These are phyloP conservation scores for Viridothelium virens DNA, from an alignment of 495 filamentous ascomycete genomes.

Conservation along the genomic window DNA sequence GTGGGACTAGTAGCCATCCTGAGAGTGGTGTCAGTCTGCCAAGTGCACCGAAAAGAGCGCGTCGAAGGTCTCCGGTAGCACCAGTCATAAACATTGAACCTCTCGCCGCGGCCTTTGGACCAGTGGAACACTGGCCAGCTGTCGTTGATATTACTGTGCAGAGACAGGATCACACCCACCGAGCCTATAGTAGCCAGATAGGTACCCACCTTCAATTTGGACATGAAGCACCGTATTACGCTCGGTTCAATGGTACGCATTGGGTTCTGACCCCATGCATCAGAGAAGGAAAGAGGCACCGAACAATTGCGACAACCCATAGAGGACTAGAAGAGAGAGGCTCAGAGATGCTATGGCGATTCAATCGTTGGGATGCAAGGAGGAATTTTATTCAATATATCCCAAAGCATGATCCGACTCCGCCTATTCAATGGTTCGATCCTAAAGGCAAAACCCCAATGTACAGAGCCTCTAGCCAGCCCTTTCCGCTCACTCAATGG, in stretches of 20 bases:
- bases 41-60: background rate
- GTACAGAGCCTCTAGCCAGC: background rate
- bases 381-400: background rate
- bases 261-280: background rate
- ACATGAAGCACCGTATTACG: background rate
- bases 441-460: constrained; percentile 1
- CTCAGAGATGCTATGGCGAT: background rate
- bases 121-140: background rate
- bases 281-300: background rate
- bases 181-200: background rate
- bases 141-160: background rate
- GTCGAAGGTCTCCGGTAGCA: background rate
- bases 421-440: background rate
- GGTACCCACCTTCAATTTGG: constrained; percentile 1
- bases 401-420: background rate
- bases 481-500: background rate
- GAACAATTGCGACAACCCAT: background rate
- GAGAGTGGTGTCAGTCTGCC: background rate
- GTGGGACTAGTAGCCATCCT: background rate
- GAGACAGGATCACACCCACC: background rate
- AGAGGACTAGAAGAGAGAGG: background rate
- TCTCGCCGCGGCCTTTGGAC: background rate
- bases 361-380: background rate
- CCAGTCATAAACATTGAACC: background rate
- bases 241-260: background rate